These are phyloP conservation scores for Bjerkandera adusta DNA, from an alignment of 1,284 basidiomycete genomes.

Conservation along the genomic window DNA sequence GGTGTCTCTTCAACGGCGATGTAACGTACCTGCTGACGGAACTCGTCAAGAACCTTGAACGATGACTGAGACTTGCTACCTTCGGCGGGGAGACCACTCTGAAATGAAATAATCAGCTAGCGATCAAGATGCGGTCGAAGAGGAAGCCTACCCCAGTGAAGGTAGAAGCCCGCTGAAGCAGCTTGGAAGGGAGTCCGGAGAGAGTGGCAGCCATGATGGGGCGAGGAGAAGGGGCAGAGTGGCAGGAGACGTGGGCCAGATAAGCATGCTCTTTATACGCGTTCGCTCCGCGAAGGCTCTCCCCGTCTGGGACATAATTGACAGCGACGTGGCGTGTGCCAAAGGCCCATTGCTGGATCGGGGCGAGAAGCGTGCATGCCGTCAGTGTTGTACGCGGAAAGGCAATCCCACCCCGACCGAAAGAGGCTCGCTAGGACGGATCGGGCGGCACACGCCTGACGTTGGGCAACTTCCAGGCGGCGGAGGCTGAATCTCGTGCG, in stretches of 20 bases:
- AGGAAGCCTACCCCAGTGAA: constrained; percentile 6
- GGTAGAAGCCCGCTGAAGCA: constrained; percentile 8
- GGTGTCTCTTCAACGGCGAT: background rate
- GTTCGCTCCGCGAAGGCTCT: too few species aligned
- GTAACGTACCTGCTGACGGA: constrained; percentile 38
- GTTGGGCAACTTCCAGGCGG: too few species aligned
- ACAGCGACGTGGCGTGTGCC: too few species aligned
- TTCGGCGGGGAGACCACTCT: background rate
- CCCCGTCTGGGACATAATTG: too few species aligned
- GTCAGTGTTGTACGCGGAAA: too few species aligned
- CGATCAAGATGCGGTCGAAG: background rate
- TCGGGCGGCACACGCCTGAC: too few species aligned
- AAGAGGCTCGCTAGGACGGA: too few species aligned
- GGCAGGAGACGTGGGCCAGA: background rate
- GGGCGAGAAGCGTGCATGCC: too few species aligned
- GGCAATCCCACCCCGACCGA: too few species aligned
- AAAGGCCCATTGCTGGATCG: too few species aligned
- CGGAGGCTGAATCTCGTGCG: too few species aligned
- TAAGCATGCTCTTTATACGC: background rate
- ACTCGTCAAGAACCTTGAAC: constrained; percentile 8
- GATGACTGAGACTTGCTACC: background rate
- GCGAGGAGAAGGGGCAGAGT: background rate
- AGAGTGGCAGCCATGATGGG: constrained; percentile 6
- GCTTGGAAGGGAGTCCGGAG: constrained; percentile 8
- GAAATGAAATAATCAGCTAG: background rate